Base-by-base conservation (phyloP, 1,284 basidiomycete genomes). In the Cutaneotrichosporon sp. region DNA sequence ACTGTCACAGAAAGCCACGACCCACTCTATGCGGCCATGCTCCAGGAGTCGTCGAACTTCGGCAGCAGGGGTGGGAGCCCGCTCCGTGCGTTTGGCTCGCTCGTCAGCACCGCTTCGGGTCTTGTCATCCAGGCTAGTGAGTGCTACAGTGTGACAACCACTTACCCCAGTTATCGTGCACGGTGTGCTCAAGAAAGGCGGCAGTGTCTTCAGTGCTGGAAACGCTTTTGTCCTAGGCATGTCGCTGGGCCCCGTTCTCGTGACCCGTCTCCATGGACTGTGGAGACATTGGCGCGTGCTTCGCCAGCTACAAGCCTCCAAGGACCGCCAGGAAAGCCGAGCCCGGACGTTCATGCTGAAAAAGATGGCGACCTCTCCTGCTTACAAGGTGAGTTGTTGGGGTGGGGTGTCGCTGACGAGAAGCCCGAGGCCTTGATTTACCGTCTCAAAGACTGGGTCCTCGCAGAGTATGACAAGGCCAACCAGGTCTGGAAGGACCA, bases 401-500 rank as follows among this genome's bases (percentile, higher is more conserved):
- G 38, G 2, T 16, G 18, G n/a, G 38, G n/a, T 3, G 16, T 18
- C 8, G 38, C 38, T 42, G 16, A 36, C 50, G 71, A 79, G 0
- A 85, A 89, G 72, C 86, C 88, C 22, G 90, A 93, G 75, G 83
- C 92, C 20, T 82, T 87, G 42, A 80, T 92, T 8, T 93, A 91
- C 72, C 89, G 89, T 5, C 82, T 92, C 11, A 87, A 86, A n/a
- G 87, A 89, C 42, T 92, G 91, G 90, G 87, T 92, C 60, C 78
- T 92, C 60, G 82, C 84, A 58, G 85, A 85, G 3, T 93, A 90
- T 90, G 83, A 87, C 36, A 16, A 7, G n/a, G 34, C 33, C 9
- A 18, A 42, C 38, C 4, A 42, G 38, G 16, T 4, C 16, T 2
- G 18, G 4, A 18, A 42, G 38, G 18, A n/a, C 13, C 14, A 42